Conservation (phyloP, 2,329 filamentous ascomycete genomes). For the Epichloe brachyelytri region DNA sequence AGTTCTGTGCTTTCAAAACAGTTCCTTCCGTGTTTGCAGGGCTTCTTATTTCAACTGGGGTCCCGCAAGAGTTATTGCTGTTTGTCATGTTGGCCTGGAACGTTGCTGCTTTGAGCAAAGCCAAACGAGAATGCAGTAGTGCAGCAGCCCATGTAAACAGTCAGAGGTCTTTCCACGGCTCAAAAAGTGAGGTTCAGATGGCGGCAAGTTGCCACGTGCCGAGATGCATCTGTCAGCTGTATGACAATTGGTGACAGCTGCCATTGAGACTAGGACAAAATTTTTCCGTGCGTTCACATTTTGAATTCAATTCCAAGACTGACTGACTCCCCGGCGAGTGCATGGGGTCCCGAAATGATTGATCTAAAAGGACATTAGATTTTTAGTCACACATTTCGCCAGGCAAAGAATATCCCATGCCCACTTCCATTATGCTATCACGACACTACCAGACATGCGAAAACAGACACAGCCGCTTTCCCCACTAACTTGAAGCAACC, state of each 20-base stretch:
- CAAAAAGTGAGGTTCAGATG: neutral
- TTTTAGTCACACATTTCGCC: too few relatives aligned
- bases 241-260: neutral
- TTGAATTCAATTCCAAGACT: too few relatives aligned
- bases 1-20: neutral
- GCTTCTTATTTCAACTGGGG: too few relatives aligned
- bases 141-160: too few relatives aligned
- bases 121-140: neutral
- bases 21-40: neutral
- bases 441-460: conserved; percentile 29
- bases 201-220: neutral
- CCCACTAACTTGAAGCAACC: too few relatives aligned
- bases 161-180: too few relatives aligned
- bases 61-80: neutral
- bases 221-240: neutral
- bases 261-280: neutral
- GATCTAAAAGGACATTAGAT: too few relatives aligned
- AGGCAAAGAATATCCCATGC: conserved; percentile 39
- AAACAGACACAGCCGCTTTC: too few relatives aligned
- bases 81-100: neutral
- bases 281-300: too few relatives aligned
- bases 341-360: too few relatives aligned
- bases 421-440: conserved; percentile 52
- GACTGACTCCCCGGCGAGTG: too few relatives aligned
- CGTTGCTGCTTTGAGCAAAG: neutral